Evolutionary conservation across 2,329 filamentous ascomycete genomes (phyloP), one percentile per base, ranked within the genome.

Genomic region (Alternaria rosae): DNA sequence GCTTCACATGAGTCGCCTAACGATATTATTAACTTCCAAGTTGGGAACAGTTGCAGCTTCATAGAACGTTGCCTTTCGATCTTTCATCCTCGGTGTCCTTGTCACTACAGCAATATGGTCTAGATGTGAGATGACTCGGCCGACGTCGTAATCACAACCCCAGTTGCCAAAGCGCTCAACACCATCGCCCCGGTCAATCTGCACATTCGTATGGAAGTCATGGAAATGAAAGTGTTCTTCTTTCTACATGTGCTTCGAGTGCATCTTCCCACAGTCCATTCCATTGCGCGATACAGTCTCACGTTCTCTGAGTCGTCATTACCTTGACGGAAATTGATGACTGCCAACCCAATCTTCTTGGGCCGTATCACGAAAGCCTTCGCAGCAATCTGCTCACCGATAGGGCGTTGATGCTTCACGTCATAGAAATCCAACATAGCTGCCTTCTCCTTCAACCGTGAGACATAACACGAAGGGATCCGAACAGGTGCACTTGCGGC

Each of bases 321-420:
- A 4, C 3, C 35, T 38, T 38, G 8, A 11, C 3, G 35, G 8
- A 38, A 35, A 11, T n/a, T 15, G 17, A 38, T 38, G n/a, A 6
- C 8, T 0, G 17, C 35, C 17, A 38, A 17, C 3, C 35, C 17
- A 5, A 38, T 38, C 15, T 38, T n/a, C 1, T 10, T 2, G 15
- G 8, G 35, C 17, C 3, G 17, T n/a, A n/a, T 38, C 2, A 10
- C 35, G 9, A n/a, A 38, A 38, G n/a, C 15, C 35, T 17, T 3
- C 3, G 17, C 3, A 9, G 35, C 2, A 11, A 6, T 0, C 0
- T 0, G 17, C n/a, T 9, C 17, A 38, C 0, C 5, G 8, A n/a
- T 9, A 17, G 8, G n/a, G 35, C 11, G 6, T 38, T 17, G 3
- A 10, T 38, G 35, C 5, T 38, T 38, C 35, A 4, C 35, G 8